Base-by-base conservation (phyloP, 768 basidiomycete genomes). In the Trametes gibbosa region DNA sequence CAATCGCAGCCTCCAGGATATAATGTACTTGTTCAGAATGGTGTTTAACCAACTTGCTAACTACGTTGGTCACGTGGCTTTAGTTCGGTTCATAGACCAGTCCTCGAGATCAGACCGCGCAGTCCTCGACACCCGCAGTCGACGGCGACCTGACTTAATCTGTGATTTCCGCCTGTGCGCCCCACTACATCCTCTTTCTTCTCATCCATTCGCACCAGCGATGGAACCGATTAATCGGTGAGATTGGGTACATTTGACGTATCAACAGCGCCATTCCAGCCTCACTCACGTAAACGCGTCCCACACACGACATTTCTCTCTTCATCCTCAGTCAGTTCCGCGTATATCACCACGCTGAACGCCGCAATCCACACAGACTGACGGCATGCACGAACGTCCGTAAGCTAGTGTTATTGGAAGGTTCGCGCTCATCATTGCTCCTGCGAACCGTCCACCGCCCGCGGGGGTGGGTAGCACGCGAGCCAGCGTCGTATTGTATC, bases 311-410 rank as follows among this genome's bases (percentile, higher is more conserved):
- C 12, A 48, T n/a, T 12, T 41, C 6, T 6, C 10, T n/a, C 13
- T 41, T 56, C 47, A 49, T 41, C 37, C 43, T 12, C 12, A 41
- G 55, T 42, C 25, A 56, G 19, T 49, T 56, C 55, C 55, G 55
- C 39, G 27, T 56, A 47, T 40, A 49, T 39, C 35, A 49, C 5
- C 45, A 41, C 49, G 41, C 55, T 56, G 47, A 49, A 50, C 47
- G 47, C 55, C 39, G 27, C 32, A 25, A 2, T 40, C 24, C 35
- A 27, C 19, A 19, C 39, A 21, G 55, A 5, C 3, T 56, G 7
- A 49, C 55, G 55, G 40, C 55, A 56, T 29, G 12, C n/a, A 17
- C 9, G 25, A 19, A 12, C 6, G 21, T 10, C 17, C 27, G 24
- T 21, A 21, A 32, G 8, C 9, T 16, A 42, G 32, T 39, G 48